Evolutionary conservation across 192 early-diverging fungal species (phyloP).

Genomic region (Backusella psychrophila): DNA sequence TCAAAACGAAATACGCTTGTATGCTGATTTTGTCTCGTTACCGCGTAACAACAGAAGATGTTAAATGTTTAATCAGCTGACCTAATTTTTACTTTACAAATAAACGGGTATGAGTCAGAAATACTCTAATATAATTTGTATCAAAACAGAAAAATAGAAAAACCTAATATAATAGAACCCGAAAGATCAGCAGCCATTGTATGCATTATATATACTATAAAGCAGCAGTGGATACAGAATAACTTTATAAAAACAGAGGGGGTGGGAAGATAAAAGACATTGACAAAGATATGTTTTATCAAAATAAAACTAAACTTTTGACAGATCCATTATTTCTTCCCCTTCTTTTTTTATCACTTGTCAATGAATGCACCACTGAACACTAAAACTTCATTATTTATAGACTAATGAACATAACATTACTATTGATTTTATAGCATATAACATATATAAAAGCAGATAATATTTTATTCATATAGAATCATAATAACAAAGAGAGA

Average conservation of each 20-base stretch:
- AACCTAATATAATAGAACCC: not conserved
- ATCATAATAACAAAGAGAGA: not conserved
- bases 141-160: not conserved
- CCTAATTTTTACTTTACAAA: not conserved
- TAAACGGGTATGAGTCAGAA: not conserved
- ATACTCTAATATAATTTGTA: not conserved
- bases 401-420: too few relatives aligned
- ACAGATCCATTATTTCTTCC: not conserved
- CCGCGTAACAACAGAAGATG: too few relatives aligned
- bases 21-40: too few relatives aligned
- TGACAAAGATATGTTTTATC: too few relatives aligned
- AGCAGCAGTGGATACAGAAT: too few relatives aligned
- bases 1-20: too few relatives aligned
- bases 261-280: too few relatives aligned
- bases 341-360: not conserved
- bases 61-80: too few relatives aligned
- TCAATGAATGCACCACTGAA: not conserved
- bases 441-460: not conserved
- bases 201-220: too few relatives aligned
- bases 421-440: not conserved
- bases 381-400: not conserved
- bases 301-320: not conserved
- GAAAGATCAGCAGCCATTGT: too few relatives aligned
- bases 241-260: too few relatives aligned
- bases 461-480: not conserved